Evolutionary conservation across 2,329 filamentous ascomycete species (phyloP).

Genomic region (Penicillium carneum): DNA sequence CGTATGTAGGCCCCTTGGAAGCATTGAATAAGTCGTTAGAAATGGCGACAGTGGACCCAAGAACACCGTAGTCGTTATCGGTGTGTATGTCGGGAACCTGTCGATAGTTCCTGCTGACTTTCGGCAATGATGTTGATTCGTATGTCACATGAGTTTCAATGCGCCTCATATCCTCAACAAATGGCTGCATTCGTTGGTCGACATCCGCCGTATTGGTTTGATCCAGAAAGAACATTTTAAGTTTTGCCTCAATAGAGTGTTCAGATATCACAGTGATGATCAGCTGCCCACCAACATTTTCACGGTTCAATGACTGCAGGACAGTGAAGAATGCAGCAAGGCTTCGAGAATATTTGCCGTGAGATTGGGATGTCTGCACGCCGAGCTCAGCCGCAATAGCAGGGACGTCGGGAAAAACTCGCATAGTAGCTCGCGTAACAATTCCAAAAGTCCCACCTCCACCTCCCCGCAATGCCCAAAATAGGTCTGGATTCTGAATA

Average conservation of each 20-base stretch:
- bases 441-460: slow-evolving; percentile 23
- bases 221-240: slow-evolving; percentile 1
- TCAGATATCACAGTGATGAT: slow-evolving; percentile 1
- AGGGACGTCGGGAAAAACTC: slow-evolving; percentile 8
- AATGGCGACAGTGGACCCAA: slow-evolving; percentile 2
- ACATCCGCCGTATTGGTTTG: background rate
- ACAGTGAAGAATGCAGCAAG: slow-evolving; percentile 4
- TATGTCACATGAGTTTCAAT: background rate
- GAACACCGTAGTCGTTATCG: slow-evolving; percentile 5
- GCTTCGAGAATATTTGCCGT: background rate
- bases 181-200: slow-evolving; percentile 5
- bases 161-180: background rate
- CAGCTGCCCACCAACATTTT: slow-evolving; percentile 3
- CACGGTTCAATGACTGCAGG: slow-evolving; percentile 1
- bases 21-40: slow-evolving; percentile 1
- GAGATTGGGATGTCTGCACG: background rate
- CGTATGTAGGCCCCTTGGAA: background rate
- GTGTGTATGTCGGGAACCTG: slow-evolving; percentile 3
- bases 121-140: background rate
- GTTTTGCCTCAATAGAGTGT: background rate
- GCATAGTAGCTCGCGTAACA: slow-evolving; percentile 13
- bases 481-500: slow-evolving; percentile 56
- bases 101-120: slow-evolving; percentile 3
- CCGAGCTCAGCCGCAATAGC: slow-evolving; percentile 3
- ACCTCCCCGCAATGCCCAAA: slow-evolving; percentile 54